Evolutionary conservation across 257 asterid species (phyloP).

Genomic region (Solanum raphanifolium): DNA sequence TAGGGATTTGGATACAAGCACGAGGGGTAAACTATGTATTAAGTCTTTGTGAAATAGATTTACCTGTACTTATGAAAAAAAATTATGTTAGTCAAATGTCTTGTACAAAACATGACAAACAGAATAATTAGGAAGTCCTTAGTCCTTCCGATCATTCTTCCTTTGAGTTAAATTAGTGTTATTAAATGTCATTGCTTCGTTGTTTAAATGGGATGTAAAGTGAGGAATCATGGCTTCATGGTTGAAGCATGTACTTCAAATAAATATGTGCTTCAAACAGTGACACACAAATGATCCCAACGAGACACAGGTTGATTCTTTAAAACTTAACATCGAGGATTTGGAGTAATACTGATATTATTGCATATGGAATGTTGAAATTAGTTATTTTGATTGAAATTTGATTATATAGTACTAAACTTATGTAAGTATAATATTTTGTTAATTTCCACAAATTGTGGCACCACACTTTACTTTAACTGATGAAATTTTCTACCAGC

Average conservation of each 20-base stretch:
- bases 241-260: neutral
- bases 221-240: neutral
- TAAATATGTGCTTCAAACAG: neutral
- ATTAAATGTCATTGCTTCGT: neutral
- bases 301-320: neutral
- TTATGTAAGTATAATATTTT: neutral
- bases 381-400: neutral
- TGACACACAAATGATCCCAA: neutral
- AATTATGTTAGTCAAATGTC: neutral
- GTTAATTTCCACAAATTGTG: neutral
- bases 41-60: neutral
- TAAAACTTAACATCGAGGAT: neutral
- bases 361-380: neutral
- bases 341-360: neutral
- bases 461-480: neutral
- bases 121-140: neutral
- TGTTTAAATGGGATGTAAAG: neutral
- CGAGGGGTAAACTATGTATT: neutral
- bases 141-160: neutral
- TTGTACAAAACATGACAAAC: neutral
- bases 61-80: neutral
- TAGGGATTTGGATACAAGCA: neutral
- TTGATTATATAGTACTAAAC: neutral
- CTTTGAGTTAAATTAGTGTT: neutral
- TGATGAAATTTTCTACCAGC: neutral